phyloP scores from a whole-genome alignment of 2,329 filamentous ascomycete genomes.

The Nannizzia gypsea region DNA sequence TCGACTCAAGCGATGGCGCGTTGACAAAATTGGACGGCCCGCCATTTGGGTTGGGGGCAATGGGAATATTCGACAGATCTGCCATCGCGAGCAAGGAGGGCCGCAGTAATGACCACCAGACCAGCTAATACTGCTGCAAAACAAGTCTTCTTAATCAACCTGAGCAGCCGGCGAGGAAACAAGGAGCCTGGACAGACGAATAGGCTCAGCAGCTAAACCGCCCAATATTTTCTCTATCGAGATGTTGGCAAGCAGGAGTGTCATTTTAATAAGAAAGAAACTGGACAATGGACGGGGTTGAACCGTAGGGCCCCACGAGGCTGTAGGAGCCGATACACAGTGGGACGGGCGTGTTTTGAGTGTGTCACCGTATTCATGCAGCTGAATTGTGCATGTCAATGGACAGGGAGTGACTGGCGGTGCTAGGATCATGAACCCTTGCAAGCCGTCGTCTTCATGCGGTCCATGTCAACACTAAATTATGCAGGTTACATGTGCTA shows the following conservation, averaged over 20 bases:
- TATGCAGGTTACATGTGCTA: background rate
- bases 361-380: constrained; percentile 2
- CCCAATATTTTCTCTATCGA: background rate
- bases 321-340: background rate
- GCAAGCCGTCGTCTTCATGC: background rate
- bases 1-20: background rate
- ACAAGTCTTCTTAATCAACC: background rate
- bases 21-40: background rate
- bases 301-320: background rate
- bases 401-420: background rate
- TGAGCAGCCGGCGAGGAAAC: background rate
- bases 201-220: background rate
- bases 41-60: constrained; percentile 1
- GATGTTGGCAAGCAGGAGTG: background rate
- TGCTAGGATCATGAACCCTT: background rate
- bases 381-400: background rate
- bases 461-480: background rate
- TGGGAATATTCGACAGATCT: constrained; percentile 2
- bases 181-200: background rate
- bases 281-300: background rate
- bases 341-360: background rate
- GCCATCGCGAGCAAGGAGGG: background rate
- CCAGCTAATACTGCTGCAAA: background rate
- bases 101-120: no score
- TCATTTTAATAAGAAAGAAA: constrained; percentile 1